These are phyloP conservation scores for Macrolepiota fuliginosa DNA, from an alignment of 768 basidiomycete genomes.

Conservation along the genomic window DNA sequence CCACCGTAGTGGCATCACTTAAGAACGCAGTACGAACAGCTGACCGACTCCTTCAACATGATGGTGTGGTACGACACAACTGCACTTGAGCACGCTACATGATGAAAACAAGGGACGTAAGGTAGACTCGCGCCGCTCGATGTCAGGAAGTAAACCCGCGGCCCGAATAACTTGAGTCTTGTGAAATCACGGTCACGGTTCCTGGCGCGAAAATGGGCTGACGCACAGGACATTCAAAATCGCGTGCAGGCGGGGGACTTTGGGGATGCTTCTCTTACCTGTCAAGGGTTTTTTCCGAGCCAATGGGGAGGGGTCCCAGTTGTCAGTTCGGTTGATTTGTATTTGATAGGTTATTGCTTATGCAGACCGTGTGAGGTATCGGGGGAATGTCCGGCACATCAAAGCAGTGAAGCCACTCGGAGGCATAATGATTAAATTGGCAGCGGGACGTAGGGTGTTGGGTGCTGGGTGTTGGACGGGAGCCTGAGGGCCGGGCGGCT, in stretches of 20 bases:
- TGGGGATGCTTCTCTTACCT: background rate
- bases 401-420: no score
- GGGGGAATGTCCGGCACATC: background rate
- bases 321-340: background rate
- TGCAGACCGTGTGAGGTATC: background rate
- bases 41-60: background rate
- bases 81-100: background rate
- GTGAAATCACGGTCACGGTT: slow-evolving; percentile 1
- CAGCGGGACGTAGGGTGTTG: no score
- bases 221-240: background rate
- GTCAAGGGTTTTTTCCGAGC: background rate
- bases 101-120: background rate
- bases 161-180: background rate
- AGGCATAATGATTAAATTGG: no score
- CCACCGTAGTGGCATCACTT: background rate
- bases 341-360: background rate
- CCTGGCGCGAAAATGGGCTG: background rate
- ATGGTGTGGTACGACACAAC: background rate
- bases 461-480: background rate
- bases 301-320: background rate
- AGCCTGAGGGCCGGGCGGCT: background rate
- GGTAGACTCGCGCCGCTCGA: background rate
- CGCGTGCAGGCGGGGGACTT: background rate
- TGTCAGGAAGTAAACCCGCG: background rate
- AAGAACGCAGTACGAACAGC: background rate